phyloP scores from a whole-genome alignment of 2,329 filamentous ascomycete species.

The Xylariaceae sp. region DNA sequence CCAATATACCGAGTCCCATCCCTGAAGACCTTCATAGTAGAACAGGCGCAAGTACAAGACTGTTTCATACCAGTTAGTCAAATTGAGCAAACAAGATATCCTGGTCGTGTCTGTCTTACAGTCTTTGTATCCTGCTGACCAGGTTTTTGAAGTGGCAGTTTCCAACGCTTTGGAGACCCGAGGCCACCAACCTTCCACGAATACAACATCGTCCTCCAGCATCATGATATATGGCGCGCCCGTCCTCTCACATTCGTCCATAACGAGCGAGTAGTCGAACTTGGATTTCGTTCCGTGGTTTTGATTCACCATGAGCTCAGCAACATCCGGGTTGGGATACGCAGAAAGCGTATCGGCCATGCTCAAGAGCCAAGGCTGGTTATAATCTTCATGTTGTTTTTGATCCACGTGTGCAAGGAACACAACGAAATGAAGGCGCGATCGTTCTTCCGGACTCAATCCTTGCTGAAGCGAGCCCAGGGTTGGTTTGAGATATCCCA shows the following conservation, averaged over 20 bases:
- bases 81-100: not conserved
- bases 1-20: constrained; percentile 30
- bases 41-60: constrained; percentile 30
- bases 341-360: constrained; percentile 24
- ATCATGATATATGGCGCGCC: constrained; percentile 23
- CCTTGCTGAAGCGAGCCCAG: constrained; percentile 24
- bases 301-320: constrained; percentile 8
- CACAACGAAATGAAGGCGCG: constrained; percentile 19
- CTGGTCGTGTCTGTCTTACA: constrained; percentile 10
- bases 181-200: constrained; percentile 28
- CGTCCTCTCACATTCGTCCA: constrained; percentile 23
- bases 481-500: constrained; percentile 23
- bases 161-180: constrained; percentile 19
- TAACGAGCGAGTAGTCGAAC: constrained; percentile 25
- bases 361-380: constrained; percentile 19
- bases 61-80: constrained; percentile 8
- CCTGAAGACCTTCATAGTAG: constrained; percentile 28
- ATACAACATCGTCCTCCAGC: constrained; percentile 29
- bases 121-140: constrained; percentile 16
- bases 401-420: constrained; percentile 26
- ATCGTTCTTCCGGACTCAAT: constrained; percentile 14
- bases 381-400: constrained; percentile 17
- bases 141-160: constrained; percentile 14
- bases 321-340: constrained; percentile 17
- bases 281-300: constrained; percentile 18